phyloP scores from a whole-genome alignment of 1,139 yeast species.

The Debaryomyces robertsiae region DNA sequence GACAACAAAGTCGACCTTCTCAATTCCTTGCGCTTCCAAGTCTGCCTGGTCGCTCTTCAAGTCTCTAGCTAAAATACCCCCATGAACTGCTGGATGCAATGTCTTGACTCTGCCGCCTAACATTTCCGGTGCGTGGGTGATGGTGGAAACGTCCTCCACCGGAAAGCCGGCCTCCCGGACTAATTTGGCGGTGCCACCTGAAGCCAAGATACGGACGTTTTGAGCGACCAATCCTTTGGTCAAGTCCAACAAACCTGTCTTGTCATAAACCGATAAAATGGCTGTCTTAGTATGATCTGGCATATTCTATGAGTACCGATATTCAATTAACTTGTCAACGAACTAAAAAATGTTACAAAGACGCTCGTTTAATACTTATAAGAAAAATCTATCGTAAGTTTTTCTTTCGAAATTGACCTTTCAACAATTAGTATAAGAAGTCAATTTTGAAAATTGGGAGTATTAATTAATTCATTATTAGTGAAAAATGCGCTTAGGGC shows the following conservation, averaged over 20 bases:
- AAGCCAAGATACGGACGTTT: constrained; percentile 88
- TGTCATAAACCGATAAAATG: constrained; percentile 93
- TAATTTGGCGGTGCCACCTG: constrained; percentile 95
- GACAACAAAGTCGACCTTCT: constrained; percentile 93
- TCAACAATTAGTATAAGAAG: constrained; percentile 3
- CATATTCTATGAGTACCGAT: constrained; percentile 22
- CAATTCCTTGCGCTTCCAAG: constrained; percentile 83
- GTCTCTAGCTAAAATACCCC: constrained; percentile 95
- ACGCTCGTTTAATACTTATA: background rate
- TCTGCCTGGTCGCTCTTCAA: constrained; percentile 88
- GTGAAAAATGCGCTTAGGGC: constrained; percentile 8
- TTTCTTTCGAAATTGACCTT: constrained; percentile 4
- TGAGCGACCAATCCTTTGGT: constrained; percentile 92
- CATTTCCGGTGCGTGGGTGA: constrained; percentile 99
- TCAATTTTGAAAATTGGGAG: constrained; percentile 4
- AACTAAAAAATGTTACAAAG: too few relatives aligned
- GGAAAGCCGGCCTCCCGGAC: constrained; percentile 98
- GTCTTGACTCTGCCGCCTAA: constrained; percentile 98
- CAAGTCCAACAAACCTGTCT: constrained; percentile 91
- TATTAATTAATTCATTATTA: constrained; percentile 7
- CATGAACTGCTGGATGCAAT: constrained; percentile 97
- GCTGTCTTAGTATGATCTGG: constrained; percentile 71
- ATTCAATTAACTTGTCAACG: constrained; percentile 4
- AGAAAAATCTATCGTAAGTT: background rate
- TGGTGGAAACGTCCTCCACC: constrained; percentile 90